phyloP scores from a whole-genome alignment of 345 rosid genomes.

The Eucalyptus pauciflora region DNA sequence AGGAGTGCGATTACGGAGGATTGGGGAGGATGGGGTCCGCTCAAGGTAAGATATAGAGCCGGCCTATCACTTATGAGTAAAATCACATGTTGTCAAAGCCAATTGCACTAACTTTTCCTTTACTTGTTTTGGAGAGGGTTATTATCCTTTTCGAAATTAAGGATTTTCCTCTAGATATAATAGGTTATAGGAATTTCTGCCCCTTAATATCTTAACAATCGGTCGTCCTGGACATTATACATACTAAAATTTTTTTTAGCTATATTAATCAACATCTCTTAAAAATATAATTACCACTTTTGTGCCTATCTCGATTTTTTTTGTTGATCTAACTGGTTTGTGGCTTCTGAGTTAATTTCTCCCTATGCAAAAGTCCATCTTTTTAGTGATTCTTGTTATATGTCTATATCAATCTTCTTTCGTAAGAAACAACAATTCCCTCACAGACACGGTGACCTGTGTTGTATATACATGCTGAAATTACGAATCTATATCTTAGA shows the following conservation, averaged over 20 bases:
- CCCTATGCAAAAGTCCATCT: neutral
- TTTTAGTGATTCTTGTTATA: neutral
- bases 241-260: neutral
- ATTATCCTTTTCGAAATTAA: neutral
- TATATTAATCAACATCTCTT: neutral
- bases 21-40: neutral
- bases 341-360: neutral
- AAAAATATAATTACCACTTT: neutral
- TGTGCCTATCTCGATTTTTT: too few relatives aligned
- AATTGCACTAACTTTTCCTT: neutral
- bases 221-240: neutral
- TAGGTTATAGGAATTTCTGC: neutral
- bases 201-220: neutral
- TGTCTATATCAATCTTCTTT: neutral
- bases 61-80: fast-evolving
- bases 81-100: fast-evolving
- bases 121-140: fast-evolving
- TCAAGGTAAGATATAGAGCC: neutral
- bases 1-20: fast-evolving
- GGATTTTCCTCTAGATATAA: neutral
- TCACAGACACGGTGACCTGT: neutral
- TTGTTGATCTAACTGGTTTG: neutral
- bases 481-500: neutral
- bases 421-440: neutral
- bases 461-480: neutral